Evolutionary conservation across 2,329 filamentous ascomycete species (phyloP).

Genomic region (Aspergillus novofumigatus): DNA sequence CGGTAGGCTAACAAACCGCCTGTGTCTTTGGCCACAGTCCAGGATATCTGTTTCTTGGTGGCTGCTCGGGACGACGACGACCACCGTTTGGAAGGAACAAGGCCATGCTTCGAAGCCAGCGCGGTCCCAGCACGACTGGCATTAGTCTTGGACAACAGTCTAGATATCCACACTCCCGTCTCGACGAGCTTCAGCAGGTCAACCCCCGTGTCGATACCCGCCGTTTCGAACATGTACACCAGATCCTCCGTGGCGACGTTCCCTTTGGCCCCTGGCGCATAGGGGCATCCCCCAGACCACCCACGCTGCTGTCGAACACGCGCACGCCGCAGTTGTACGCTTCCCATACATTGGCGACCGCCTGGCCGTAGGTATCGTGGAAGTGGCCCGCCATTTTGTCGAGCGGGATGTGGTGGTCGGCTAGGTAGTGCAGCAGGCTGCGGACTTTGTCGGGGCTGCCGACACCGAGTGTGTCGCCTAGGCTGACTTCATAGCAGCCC

Average conservation of each 20-base stretch:
- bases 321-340: slow-evolving; percentile 72
- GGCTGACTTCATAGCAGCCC: slow-evolving; percentile 84
- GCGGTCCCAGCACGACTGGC: slow-evolving; percentile 16
- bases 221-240: slow-evolving; percentile 59
- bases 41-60: slow-evolving; percentile 6
- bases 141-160: slow-evolving; percentile 33
- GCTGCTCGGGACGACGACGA: background rate
- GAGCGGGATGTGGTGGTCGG: slow-evolving; percentile 54
- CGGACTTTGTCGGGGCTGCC: slow-evolving; percentile 54
- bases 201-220: slow-evolving; percentile 72
- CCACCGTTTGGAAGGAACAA: background rate
- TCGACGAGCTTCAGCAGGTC: slow-evolving; percentile 59
- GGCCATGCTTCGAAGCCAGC: slow-evolving; percentile 12
- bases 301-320: slow-evolving; percentile 75
- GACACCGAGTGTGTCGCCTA: slow-evolving; percentile 89
- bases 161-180: slow-evolving; percentile 69
- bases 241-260: slow-evolving; percentile 84
- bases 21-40: slow-evolving; percentile 16
- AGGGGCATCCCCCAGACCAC: slow-evolving; percentile 82
- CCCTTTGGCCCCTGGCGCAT: slow-evolving; percentile 77
- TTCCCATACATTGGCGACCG: slow-evolving; percentile 75
- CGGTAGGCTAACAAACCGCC: slow-evolving; percentile 26
- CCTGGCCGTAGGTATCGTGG: slow-evolving; percentile 84
- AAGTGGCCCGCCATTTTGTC: slow-evolving; percentile 78
- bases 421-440: slow-evolving; percentile 30